Conservation (phyloP, 257 asterid genomes). For the Solanum sparsipilum region DNA sequence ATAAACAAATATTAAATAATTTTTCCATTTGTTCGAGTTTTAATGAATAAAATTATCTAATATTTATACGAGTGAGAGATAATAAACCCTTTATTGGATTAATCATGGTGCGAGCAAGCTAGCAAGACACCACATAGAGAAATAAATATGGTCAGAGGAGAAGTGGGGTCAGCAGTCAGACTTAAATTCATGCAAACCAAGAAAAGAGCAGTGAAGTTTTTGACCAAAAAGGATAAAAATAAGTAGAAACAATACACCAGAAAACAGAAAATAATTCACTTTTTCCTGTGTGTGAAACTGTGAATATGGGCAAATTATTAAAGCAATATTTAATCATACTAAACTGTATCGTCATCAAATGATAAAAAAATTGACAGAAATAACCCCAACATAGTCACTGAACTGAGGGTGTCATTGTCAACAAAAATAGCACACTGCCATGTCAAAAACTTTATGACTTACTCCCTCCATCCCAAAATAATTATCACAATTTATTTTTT, state of each 20-base stretch:
- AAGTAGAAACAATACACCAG: not conserved
- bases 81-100: not conserved
- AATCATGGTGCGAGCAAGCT: not conserved
- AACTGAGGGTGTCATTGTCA: slow-evolving; percentile 5
- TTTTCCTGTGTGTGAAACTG: not conserved
- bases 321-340: not conserved
- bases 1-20: too few relatives aligned
- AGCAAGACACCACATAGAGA: not conserved
- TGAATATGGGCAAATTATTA: not conserved
- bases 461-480: not conserved
- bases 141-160: not conserved
- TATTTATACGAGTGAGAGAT: not conserved
- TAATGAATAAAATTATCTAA: too few relatives aligned
- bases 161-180: not conserved
- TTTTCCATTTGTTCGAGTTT: too few relatives aligned
- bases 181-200: slow-evolving; percentile 3
- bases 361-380: not conserved
- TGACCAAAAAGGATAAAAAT: slow-evolving; percentile 25
- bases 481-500: not conserved
- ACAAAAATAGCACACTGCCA: not conserved
- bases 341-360: not conserved
- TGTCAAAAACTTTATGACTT: not conserved
- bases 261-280: not conserved
- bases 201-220: not conserved
- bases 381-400: not conserved